Evolutionary conservation across 179 eudicot genomes (phyloP), one percentile per base, ranked within the genome.

Genomic region (Beta lomatogona): DNA sequence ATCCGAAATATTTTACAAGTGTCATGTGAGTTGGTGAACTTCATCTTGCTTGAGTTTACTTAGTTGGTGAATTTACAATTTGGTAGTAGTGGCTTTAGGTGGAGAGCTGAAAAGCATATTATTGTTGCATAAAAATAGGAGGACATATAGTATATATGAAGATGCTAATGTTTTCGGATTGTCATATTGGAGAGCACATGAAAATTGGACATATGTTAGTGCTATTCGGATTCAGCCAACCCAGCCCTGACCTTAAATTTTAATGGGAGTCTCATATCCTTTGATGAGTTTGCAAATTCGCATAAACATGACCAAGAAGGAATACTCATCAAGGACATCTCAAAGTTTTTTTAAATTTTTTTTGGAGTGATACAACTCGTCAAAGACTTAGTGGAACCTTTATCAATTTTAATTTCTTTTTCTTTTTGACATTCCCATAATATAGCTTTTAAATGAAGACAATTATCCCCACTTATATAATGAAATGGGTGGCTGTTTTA

Each of bases 181-280:
- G 80, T 68, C 76, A 68, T 81, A 74, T 78, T 78, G 71, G 82
- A 74, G 57, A 77, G 83, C 85, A 85, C 85, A 82, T 82, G 87
- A 84, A 79, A 69, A 82, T 79, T 75, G 85, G 85, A 82, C 78
- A 82, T 82, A 75, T 82, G 78, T 71, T 85, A 82, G 87, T 82
- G 85, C 73, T 81, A 60, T 85, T 85, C 87, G 61, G 44, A 85
- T 79, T 85, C 82, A 85, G 54, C 85, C 85, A 82, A 68, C 82
- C 66, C 48, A 77, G 46, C 53, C 21, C 19, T 76, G 53, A 2
- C 46, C 77, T 69, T 75, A 59, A 48, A 22, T 61, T 65, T 52
- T 79, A 83, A 75, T 73, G 78, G 71, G 78, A 48, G 31, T n/a
- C 21, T 71, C 21, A n/a, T 36, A 81, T 63, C 41, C 55, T 46